phyloP scores from a whole-genome alignment of 495 filamentous ascomycete species.

The Talaromyces nanjingensis region DNA sequence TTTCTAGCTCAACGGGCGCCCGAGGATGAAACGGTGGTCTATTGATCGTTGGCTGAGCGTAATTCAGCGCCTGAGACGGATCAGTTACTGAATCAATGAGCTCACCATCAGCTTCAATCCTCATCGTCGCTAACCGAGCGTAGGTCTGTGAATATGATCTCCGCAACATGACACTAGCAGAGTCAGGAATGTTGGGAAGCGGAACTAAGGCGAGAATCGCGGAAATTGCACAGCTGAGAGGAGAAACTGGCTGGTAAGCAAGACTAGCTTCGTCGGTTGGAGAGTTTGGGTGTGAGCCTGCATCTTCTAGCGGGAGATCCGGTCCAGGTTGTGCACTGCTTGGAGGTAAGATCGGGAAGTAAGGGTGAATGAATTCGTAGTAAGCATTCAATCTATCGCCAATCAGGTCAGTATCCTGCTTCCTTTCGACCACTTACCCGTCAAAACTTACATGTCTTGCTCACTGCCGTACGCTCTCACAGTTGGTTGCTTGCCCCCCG shows the following conservation, averaged over 20 bases:
- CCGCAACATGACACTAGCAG: conserved; percentile 38
- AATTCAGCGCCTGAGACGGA: conserved; percentile 45
- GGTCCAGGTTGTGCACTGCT: conserved; percentile 31
- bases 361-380: conserved; percentile 53
- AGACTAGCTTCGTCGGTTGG: conserved; percentile 34
- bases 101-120: conserved; percentile 51
- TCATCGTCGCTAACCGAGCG: conserved; percentile 45
- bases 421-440: neutral
- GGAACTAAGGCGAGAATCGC: conserved; percentile 50
- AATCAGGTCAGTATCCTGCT: neutral
- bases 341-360: conserved; percentile 53
- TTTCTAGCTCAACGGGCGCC: conserved; percentile 47
- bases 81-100: conserved; percentile 46
- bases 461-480: conserved; percentile 39
- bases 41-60: conserved; percentile 30
- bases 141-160: conserved; percentile 48
- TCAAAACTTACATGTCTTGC: conserved; percentile 29
- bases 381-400: conserved; percentile 47
- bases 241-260: conserved; percentile 41
- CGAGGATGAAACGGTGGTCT: conserved; percentile 45
- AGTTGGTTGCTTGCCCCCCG: conserved; percentile 20
- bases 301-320: conserved; percentile 39
- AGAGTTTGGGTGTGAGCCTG: conserved; percentile 33
- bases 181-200: conserved; percentile 41
- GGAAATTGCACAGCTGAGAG: conserved; percentile 49